Evolutionary conservation across 257 asterid species (phyloP).

Genomic region (Solanum chiquidenum): DNA sequence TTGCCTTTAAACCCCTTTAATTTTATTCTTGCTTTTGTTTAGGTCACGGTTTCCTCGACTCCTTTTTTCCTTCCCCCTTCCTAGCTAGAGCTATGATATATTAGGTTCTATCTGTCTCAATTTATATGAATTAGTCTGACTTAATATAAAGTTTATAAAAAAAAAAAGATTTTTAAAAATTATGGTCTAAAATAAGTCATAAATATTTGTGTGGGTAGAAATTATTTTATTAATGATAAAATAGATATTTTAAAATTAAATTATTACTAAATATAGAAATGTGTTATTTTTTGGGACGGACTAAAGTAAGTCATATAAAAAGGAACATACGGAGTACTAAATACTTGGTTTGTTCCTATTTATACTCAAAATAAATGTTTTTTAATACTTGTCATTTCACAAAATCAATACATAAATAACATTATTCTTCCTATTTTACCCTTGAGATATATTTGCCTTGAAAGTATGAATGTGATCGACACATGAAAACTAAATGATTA

Average conservation of each 20-base stretch:
- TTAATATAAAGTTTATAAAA: accelerated
- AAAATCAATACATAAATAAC: background rate
- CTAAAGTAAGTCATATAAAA: too few species aligned
- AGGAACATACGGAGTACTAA: background rate
- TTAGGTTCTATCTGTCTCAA: background rate
- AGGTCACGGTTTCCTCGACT: conserved; percentile 22
- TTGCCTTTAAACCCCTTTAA: background rate
- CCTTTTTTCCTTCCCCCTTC: background rate
- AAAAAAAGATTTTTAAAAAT: accelerated
- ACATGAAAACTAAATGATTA: too few species aligned
- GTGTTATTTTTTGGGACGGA: too few species aligned
- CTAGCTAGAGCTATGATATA: background rate
- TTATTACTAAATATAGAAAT: too few species aligned
- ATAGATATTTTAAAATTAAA: too few species aligned
- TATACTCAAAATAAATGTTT: background rate
- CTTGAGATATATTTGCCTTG: background rate
- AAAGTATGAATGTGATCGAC: too few species aligned
- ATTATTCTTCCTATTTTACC: background rate
- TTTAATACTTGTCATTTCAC: too few species aligned
- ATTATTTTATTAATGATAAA: too few species aligned
- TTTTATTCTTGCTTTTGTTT: background rate
- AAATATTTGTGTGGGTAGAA: too few species aligned
- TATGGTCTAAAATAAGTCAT: too few species aligned
- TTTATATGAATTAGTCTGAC: background rate
- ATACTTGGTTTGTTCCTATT: background rate